Base-by-base conservation (phyloP, 768 basidiomycete genomes). In the Hygrocybe coccinea region DNA sequence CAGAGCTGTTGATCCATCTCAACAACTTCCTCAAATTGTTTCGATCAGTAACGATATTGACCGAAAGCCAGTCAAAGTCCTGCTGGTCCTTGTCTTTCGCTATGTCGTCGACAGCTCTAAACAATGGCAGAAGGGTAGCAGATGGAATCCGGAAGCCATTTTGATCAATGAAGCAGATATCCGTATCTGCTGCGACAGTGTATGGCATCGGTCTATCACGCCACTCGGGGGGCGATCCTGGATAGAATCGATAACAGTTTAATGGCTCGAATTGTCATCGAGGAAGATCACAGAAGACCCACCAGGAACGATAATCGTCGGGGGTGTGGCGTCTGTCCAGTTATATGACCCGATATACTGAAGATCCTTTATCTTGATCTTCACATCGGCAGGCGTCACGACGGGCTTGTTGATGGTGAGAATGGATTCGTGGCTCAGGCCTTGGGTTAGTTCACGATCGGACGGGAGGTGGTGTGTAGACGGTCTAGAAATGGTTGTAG, bases 211-310 rank as follows among this genome's bases (percentile, higher is more conserved):
- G 49, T 24, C 71, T 70, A 57, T 79, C 73, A 3, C 64, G 71
- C 86, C 86, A 87, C 52, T 77, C 67, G 17, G 78, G 76, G 0
- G 86, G 85, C 0, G 80, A 82, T 0, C 85, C 85, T 87, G 57
- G 15, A 12, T 22, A n/a, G 21, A 5, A 12, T n/a, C 9, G 41
- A 12, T n/a, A 15, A 34, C n/a, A n/a, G n/a, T 29, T 29, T 29
- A 12, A 52, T 12, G 15, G 8, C 38, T 15, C 17, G 14, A 5
- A 5, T 14, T 15, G 12, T 4, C 15, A 45, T 38, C 11, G n/a
- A 38, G 37, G 9, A 38, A n/a, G n/a, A 45, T 22, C 17, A 12
- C 14, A 19, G 44, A 47, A 19, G 44, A 47, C 33, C 9, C 43
- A 58, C 57, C 80, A 58, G 80, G 80, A 45, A 82, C 75, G 49